Percentiles rank a stretch among this genome's conserved stretches.
Conservation (phyloP, 139 green algal species). For the Desmodesmus armatus region DNA sequence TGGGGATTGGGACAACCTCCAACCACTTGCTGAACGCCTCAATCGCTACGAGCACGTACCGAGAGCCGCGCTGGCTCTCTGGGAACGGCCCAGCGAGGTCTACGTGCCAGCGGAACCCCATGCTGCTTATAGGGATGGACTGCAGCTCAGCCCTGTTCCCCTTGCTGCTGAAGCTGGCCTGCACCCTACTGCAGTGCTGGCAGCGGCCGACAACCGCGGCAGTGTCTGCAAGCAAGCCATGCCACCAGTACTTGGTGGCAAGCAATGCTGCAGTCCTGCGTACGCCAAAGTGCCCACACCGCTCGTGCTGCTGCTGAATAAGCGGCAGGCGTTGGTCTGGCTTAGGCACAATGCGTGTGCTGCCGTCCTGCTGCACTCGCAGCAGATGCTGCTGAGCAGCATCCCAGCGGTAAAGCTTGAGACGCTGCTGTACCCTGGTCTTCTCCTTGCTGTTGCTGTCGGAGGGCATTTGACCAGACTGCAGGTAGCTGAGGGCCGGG, state of each 20-base stretch:
- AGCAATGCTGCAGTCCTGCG: background rate
- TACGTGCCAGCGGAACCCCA: too few relatives aligned
- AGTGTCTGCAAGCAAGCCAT: background rate
- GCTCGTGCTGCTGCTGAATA: background rate
- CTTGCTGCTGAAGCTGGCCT: background rate
- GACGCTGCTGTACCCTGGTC: too few relatives aligned
- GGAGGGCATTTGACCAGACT: too few relatives aligned
- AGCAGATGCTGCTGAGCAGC: too few relatives aligned
- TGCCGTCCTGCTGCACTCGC: too few relatives aligned
- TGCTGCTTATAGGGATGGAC: background rate
- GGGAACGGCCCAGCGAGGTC: background rate
- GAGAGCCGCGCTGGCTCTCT: background rate
- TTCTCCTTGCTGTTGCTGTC: too few relatives aligned
- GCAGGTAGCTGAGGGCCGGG: too few relatives aligned
- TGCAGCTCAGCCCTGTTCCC: conserved; percentile 3
- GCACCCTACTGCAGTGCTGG: background rate
- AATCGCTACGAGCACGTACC: background rate
- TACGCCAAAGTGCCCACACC: background rate
- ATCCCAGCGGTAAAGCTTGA: too few relatives aligned
- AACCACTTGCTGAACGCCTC: background rate
- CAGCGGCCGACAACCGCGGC: background rate
- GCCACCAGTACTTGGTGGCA: background rate
- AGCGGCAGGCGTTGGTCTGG: background rate
- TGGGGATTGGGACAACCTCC: background rate
- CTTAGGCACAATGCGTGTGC: background rate